Conservation (phyloP, 352 stramenopile genomes). For the Pythium grandisporangium region DNA sequence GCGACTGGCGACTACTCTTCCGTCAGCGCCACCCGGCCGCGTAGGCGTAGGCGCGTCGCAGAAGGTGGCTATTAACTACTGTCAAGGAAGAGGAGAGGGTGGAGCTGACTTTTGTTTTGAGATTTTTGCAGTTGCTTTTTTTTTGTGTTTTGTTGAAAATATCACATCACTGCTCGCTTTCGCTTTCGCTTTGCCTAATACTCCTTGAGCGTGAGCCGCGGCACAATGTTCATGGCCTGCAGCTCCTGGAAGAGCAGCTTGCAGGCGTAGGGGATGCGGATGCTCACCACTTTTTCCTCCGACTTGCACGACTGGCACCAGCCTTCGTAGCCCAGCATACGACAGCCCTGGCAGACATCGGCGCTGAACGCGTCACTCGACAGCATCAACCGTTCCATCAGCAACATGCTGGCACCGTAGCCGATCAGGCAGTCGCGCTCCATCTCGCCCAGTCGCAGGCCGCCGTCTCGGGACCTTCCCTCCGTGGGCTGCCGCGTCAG, state of each 20-base stretch:
- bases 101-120: too few relatives aligned
- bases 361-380: conserved; percentile 98
- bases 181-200: conserved; percentile 28
- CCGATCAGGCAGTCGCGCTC: conserved; percentile 99
- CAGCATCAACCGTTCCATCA: conserved; percentile 99
- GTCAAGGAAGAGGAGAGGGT: too few relatives aligned
- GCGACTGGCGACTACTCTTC: too few relatives aligned
- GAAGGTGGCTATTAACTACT: too few relatives aligned
- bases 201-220: conserved; percentile 95
- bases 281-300: conserved; percentile 96
- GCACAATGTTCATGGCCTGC: conserved; percentile 99
- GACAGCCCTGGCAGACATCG: conserved; percentile 96
- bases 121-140: too few relatives aligned
- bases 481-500: conserved; percentile 99
- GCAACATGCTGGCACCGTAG: conserved; percentile 98
- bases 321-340: conserved; percentile 95
- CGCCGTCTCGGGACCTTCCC: conserved; percentile 95
- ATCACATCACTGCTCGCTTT: too few relatives aligned
- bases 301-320: conserved; percentile 99
- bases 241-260: conserved; percentile 99
- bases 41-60: too few relatives aligned
- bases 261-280: conserved; percentile 98
- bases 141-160: too few relatives aligned
- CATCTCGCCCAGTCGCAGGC: conserved; percentile 99
- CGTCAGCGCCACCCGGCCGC: too few relatives aligned